Evolutionary conservation across 805 yeast genomes (phyloP), one percentile per base, ranked within the genome.

Genomic region (Hanseniaspora jakobsenii): DNA sequence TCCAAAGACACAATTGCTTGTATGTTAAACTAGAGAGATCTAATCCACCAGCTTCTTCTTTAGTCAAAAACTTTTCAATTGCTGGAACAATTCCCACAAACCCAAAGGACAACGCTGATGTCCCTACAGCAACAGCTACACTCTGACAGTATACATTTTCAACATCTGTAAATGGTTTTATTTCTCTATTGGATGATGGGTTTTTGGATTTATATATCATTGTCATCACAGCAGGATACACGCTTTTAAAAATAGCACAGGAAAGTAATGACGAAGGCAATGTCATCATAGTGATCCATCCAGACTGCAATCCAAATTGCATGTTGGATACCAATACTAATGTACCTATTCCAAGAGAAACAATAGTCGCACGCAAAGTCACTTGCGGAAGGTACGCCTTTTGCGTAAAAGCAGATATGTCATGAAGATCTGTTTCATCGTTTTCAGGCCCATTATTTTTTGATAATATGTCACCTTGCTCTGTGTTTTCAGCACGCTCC

Each of bases 261-360:
- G 94, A 95, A 21, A 89, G 62, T 42, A 89, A 62, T 0, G 97
- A 95, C 4, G 95, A 80, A 0, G 98, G 97, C 44, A 89, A 66
- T 18, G 95, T 82, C 98, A 89, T 91, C 98, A 89, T 89, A 9
- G 95, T 85, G 5, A 91, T 95, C 98, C 98, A 89, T 2, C 98
- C 98, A 0, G 96, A 89, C 58, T 89, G 98, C 17, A 89, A 66
- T 1, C 97, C 98, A 59, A 89, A 89, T 58, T 89, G 97, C 64
- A 91, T 91, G 61, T 89, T 89, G 3, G 95, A 84, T 14, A 86
- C 66, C 21, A 91, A 66, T 26, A 91, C 87, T 22, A 89, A 63
- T 0, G 95, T 74, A 0, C 98, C 98, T n/a, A 89, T 85, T 1
- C 66, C 53, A 21, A 89, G 64, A 0, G 97, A 97, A 1, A 79